Conservation (phyloP, 805 yeast species). For the Saccharomycopsis sp. region DNA sequence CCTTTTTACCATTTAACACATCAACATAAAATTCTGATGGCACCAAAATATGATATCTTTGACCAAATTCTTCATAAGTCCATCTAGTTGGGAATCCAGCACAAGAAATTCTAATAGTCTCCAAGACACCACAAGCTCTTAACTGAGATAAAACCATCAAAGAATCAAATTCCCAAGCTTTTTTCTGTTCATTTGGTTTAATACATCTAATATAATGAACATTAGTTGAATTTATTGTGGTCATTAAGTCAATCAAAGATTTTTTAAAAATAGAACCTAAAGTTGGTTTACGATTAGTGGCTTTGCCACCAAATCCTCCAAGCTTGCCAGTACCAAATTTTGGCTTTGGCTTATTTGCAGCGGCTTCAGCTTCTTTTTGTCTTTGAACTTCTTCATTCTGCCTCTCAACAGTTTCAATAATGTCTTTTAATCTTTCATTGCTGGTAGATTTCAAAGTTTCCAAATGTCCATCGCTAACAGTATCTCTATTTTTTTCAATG, state of each 20-base stretch:
- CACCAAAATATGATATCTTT: conserved; percentile 78
- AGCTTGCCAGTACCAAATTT: conserved; percentile 22
- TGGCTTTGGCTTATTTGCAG: conserved; percentile 28
- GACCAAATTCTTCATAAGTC: conserved; percentile 89
- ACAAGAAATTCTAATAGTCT: conserved; percentile 92
- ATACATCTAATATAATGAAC: conserved; percentile 97
- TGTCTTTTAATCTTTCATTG: conserved; percentile 57
- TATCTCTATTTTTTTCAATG: conserved; percentile 94
- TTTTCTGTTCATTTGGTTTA: conserved; percentile 90
- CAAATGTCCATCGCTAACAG: conserved; percentile 92
- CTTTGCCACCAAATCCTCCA: conserved; percentile 30
- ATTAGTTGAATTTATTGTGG: conserved; percentile 86
- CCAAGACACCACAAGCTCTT: conserved; percentile 97
- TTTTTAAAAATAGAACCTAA: conserved; percentile 90
- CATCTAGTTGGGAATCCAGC: conserved; percentile 98
- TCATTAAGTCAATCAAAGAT: conserved; percentile 88
- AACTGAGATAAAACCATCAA: conserved; percentile 92
- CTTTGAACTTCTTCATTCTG: conserved; percentile 43
- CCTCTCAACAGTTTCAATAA: conserved; percentile 59
- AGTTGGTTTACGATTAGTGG: conserved; percentile 75
- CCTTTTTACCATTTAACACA: conserved; percentile 42
- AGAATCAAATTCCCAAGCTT: conserved; percentile 94
- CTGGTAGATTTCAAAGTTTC: conserved; percentile 70
- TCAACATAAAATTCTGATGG: conserved; percentile 62
- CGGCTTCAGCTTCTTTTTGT: conserved; percentile 28